A percentile compares a stretch with the other conserved stretches of the same genome.
phyloP scores from a whole-genome alignment of 345 rosid genomes.

The Psidium friedrichsthalianum region DNA sequence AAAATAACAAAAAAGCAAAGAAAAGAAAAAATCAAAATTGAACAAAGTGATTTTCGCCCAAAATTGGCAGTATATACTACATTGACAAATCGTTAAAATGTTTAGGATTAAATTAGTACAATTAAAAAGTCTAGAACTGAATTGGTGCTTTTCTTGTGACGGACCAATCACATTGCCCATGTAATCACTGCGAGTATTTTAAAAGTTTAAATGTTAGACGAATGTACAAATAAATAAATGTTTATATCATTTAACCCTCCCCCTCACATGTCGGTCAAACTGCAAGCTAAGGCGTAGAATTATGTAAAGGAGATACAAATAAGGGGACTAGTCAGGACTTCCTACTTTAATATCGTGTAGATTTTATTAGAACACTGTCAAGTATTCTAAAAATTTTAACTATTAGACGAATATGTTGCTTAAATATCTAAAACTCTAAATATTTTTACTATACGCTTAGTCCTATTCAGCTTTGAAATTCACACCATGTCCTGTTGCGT shows the following conservation, averaged over 20 bases:
- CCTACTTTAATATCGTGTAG: neutral
- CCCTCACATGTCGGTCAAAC: neutral
- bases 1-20: too few relatives aligned
- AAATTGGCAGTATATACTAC: too few relatives aligned
- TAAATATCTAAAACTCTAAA: neutral
- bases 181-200: too few relatives aligned
- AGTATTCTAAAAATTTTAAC: rapidly evolving
- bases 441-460: neutral
- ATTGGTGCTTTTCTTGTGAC: too few relatives aligned
- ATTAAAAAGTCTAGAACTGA: too few relatives aligned
- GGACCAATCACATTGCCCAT: neutral
- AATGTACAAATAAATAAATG: too few relatives aligned
- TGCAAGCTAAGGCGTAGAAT: neutral
- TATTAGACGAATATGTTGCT: rapidly evolving
- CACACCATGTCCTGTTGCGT: neutral
- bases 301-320: too few relatives aligned
- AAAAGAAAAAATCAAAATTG: too few relatives aligned
- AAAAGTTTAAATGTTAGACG: too few relatives aligned
- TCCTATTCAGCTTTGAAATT: neutral
- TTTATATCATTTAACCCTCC: neutral
- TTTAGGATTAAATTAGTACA: too few relatives aligned
- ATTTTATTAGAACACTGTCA: rapidly evolving
- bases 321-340: neutral
- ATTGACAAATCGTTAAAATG: too few relatives aligned
- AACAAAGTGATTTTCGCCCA: too few relatives aligned